A percentile compares a stretch with the other conserved stretches of the same genome.
Evolutionary conservation across 192 early-diverging fungal species (phyloP).

Genomic region (Rhizoclosmatium globosum): DNA sequence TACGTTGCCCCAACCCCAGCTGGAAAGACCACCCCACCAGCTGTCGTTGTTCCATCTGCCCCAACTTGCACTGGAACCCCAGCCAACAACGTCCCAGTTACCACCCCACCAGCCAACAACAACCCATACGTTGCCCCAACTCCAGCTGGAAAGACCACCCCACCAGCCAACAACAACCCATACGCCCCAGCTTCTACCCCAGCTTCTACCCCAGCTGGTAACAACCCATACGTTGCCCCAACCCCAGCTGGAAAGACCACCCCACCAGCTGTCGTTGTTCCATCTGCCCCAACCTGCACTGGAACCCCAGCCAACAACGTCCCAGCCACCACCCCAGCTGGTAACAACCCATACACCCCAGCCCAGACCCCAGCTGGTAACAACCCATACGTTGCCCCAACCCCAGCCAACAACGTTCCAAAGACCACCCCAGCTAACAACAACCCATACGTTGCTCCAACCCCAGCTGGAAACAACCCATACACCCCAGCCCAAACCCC

Average conservation of each 20-base stretch:
- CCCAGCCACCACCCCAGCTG: background rate
- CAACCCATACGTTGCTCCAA: background rate
- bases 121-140: conserved; percentile 20
- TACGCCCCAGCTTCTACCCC: background rate
- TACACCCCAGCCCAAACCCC: background rate
- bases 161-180: background rate
- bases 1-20: conserved; percentile 5
- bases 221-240: conserved; percentile 15
- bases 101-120: background rate
- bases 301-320: too few species aligned
- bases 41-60: conserved; percentile 9
- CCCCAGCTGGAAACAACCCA: background rate
- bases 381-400: background rate
- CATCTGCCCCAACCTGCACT: background rate
- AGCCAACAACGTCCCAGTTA: background rate
- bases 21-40: background rate
- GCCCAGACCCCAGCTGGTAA: conserved; percentile 17
- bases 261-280: background rate
- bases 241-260: conserved; percentile 6
- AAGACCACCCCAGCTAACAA: background rate
- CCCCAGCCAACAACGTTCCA: background rate
- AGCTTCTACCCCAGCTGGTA: background rate
- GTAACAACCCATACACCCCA: conserved; percentile 9
- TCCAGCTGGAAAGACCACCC: conserved; percentile 4
- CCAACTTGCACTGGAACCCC: conserved; percentile 15